These are phyloP conservation scores for Breviolum minutum DNA, from an alignment of 73 alveolate species.

Conservation along the genomic window DNA sequence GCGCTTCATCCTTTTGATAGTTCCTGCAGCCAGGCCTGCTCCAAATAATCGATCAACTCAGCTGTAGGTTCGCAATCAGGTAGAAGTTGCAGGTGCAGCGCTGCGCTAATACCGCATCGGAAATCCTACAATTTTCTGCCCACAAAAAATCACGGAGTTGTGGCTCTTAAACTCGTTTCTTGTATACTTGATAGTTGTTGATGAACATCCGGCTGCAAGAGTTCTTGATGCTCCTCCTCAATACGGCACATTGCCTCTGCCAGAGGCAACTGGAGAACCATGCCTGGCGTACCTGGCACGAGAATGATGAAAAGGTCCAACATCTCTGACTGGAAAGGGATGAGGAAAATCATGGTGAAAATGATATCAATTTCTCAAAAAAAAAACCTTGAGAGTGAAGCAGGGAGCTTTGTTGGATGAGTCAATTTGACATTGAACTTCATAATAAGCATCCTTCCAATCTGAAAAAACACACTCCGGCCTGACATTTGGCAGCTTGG, in stretches of 20 bases:
- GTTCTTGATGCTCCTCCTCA: slow-evolving; percentile 52
- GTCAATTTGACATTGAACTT: no score
- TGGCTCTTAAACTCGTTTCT: no score
- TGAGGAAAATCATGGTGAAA: no score
- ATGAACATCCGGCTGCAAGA: background rate
- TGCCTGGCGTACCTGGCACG: background rate
- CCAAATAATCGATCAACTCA: slow-evolving; percentile 39
- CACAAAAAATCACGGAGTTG: no score
- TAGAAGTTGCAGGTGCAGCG: background rate
- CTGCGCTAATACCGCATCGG: slow-evolving; percentile 2
- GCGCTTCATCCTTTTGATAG: no score
- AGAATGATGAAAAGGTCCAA: no score
- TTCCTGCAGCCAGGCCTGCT: background rate
- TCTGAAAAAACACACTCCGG: no score
- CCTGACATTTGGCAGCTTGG: no score
- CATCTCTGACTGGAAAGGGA: no score
- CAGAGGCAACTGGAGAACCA: slow-evolving; percentile 21
- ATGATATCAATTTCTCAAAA: background rate
- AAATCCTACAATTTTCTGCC: background rate
- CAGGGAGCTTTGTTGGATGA: background rate
- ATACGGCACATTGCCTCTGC: slow-evolving; percentile 1
- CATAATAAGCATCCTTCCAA: no score
- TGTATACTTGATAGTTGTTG: background rate
- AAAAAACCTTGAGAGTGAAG: background rate
- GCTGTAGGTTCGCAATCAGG: slow-evolving; percentile 26